Evolutionary conservation across 768 basidiomycete genomes (phyloP).

Genomic region (Fomitopsis pulvina): DNA sequence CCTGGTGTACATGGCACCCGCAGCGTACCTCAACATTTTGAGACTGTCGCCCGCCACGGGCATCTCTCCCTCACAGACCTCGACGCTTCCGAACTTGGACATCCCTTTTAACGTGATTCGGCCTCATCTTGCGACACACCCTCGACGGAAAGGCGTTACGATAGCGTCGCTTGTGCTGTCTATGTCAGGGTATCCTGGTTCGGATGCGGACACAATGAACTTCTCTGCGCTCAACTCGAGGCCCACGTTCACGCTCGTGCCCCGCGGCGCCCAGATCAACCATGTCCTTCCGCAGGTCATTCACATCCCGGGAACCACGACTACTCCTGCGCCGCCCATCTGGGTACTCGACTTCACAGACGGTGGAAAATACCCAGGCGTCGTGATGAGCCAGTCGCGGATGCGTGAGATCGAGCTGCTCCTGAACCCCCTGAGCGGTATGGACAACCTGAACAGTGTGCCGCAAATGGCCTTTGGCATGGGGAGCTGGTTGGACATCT

Average conservation of each 20-base stretch:
- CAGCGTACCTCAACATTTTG: slow-evolving; percentile 60
- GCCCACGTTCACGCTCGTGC: slow-evolving; percentile 49
- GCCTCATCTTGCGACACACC: slow-evolving; percentile 30
- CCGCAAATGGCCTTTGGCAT: slow-evolving; percentile 43
- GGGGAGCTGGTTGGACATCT: slow-evolving; percentile 59
- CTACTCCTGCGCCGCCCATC: slow-evolving; percentile 24
- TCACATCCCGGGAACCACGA: slow-evolving; percentile 25
- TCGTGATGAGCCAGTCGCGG: slow-evolving; percentile 68
- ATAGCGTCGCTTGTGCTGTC: slow-evolving; percentile 44
- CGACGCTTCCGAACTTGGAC: slow-evolving; percentile 38
- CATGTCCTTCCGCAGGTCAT: slow-evolving; percentile 42
- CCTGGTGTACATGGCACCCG: slow-evolving; percentile 62
- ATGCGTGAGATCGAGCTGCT: slow-evolving; percentile 68
- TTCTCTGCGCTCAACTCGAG: slow-evolving; percentile 26
- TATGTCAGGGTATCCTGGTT: slow-evolving; percentile 36
- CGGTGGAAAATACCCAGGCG: slow-evolving; percentile 39
- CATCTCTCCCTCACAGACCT: slow-evolving; percentile 18
- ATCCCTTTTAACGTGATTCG: slow-evolving; percentile 46
- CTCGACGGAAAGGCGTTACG: slow-evolving; percentile 40
- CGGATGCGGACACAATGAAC: slow-evolving; percentile 15
- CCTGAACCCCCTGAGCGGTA: slow-evolving; percentile 47
- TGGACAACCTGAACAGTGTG: slow-evolving; percentile 35
- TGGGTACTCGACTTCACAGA: slow-evolving; percentile 76
- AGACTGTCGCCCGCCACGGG: too few relatives aligned
- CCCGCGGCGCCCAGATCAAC: slow-evolving; percentile 39